Conservation (phyloP, 2,329 filamentous ascomycete genomes). For the Trichoderma aggressivum region DNA sequence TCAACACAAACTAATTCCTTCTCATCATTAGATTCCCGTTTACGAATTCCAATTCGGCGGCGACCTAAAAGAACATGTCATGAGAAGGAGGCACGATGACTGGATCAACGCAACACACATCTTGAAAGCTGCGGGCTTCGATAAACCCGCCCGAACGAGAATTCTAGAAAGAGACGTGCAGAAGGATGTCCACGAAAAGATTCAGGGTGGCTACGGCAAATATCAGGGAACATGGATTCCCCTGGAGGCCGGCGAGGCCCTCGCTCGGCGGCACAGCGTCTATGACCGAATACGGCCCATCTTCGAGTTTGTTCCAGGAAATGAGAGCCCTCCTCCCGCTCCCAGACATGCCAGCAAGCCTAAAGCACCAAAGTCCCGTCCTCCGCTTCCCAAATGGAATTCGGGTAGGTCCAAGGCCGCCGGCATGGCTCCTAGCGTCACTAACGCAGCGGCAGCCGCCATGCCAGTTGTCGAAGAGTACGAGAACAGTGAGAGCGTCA, state of each 20-base stretch:
- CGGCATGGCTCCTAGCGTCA: conserved; percentile 10
- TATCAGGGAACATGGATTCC: conserved; percentile 99
- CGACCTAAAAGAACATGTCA: conserved; percentile 82
- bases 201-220: conserved; percentile 97
- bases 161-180: conserved; percentile 97
- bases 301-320: conserved; percentile 83
- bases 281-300: conserved; percentile 80
- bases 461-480: conserved; percentile 52
- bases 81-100: conserved; percentile 88
- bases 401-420: conserved; percentile 20
- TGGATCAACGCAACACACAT: conserved; percentile 99
- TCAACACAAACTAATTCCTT: background rate
- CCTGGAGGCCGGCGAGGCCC: conserved; percentile 70
- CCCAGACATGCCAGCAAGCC: conserved; percentile 90
- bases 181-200: conserved; percentile 94
- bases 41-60: conserved; percentile 86
- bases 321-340: conserved; percentile 85
- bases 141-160: conserved; percentile 91
- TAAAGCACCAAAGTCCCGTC: conserved; percentile 60
- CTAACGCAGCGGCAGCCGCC: conserved; percentile 26
- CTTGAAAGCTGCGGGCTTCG: conserved; percentile 91
- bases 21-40: conserved; percentile 70
- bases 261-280: conserved; percentile 84
- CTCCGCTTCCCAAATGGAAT: conserved; percentile 55
- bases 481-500: conserved; percentile 58